Percentiles rank a stretch among this genome's conserved stretches.
Conservation (phyloP, 148 eudicot species). For the Rhododendron williamsianum region DNA sequence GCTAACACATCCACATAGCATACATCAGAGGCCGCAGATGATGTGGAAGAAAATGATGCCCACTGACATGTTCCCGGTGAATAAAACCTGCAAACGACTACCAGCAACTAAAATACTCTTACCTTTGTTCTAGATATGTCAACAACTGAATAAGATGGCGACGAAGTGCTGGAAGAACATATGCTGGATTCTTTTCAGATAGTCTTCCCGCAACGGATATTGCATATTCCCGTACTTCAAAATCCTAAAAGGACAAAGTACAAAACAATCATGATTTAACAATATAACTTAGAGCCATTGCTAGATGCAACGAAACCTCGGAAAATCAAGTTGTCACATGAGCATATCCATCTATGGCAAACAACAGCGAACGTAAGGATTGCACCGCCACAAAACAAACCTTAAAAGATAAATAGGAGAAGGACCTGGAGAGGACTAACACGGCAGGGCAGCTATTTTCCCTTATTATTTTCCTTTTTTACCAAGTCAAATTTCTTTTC, state of each 20-base stretch:
- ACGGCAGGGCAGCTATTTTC: background rate
- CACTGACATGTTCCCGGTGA: background rate
- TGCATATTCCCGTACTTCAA: conserved; percentile 80
- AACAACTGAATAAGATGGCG: conserved; percentile 90
- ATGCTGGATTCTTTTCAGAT: conserved; percentile 98
- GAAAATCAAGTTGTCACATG: background rate
- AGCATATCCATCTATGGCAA: background rate
- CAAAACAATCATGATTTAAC: background rate
- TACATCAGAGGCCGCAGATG: background rate
- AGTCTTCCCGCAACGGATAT: conserved; percentile 87
- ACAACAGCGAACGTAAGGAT: background rate
- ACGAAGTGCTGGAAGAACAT: conserved; percentile 98
- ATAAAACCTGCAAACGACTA: background rate
- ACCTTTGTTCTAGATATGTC: conserved; percentile 91
- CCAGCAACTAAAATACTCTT: background rate
- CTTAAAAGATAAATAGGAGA: background rate
- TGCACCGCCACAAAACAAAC: background rate
- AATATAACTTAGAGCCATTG: background rate
- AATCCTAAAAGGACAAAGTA: conserved; percentile 45
- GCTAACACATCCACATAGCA: conserved; percentile 22
- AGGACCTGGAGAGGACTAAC: background rate
- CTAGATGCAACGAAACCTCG: background rate
- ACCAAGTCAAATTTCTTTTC: background rate
- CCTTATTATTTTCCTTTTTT: background rate
- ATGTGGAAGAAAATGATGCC: background rate